These are phyloP conservation scores for Perkinsus chesapeaki DNA, from an alignment of 169 alveolate species.

Conservation along the genomic window DNA sequence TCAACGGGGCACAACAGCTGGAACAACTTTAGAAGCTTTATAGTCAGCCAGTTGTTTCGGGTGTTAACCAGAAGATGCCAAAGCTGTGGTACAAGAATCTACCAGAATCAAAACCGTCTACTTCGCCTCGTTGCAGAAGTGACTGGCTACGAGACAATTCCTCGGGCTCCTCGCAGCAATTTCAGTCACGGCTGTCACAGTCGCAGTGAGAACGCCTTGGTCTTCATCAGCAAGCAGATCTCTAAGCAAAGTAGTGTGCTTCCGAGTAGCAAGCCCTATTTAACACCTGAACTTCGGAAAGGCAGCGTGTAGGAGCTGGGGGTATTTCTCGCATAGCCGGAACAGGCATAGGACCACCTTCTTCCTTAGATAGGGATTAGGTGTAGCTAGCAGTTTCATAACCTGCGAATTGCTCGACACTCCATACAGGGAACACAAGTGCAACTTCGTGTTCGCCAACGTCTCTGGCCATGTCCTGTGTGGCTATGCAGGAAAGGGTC, in stretches of 20 bases:
- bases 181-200: conserved; percentile 34
- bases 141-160: conserved; percentile 14
- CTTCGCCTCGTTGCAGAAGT: neutral
- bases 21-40: conserved; percentile 35
- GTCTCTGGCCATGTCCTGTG: neutral
- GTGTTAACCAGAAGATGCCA: conserved; percentile 36
- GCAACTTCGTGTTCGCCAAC: neutral
- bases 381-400: conserved; percentile 17
- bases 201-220: conserved; percentile 32
- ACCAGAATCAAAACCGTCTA: neutral
- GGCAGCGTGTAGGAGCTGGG: conserved; percentile 25
- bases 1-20: conserved; percentile 32
- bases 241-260: neutral
- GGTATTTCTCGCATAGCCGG: conserved; percentile 20
- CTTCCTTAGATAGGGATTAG: conserved; percentile 19
- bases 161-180: conserved; percentile 30
- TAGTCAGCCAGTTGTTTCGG: conserved; percentile 41
- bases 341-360: conserved; percentile 36
- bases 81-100: conserved; percentile 38
- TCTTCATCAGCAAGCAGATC: conserved; percentile 32
- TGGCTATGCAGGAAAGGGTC: neutral
- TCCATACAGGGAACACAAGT: neutral
- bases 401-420: neutral
- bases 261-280: neutral
- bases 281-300: conserved; percentile 16